These are phyloP conservation scores for Fusarium bulbicola DNA, from an alignment of 2,329 filamentous ascomycete species.

Conservation along the genomic window DNA sequence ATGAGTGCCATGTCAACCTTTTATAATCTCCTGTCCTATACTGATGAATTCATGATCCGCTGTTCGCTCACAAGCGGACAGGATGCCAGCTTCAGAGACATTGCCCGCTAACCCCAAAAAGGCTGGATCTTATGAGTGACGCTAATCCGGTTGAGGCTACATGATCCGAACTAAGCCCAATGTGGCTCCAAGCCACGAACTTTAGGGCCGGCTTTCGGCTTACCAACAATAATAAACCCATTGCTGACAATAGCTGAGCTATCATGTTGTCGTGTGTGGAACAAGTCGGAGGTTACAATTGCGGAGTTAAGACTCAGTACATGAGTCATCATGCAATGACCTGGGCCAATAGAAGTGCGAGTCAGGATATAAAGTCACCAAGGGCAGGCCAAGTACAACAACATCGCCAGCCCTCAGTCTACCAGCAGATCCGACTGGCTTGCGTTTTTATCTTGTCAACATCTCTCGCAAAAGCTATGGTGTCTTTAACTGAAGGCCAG, in stretches of 20 bases:
- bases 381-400: too few relatives aligned
- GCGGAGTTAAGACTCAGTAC: accelerated
- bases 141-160: neutral
- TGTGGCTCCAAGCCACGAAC: neutral
- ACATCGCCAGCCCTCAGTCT: too few relatives aligned
- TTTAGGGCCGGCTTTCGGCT: neutral
- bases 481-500: neutral
- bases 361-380: too few relatives aligned
- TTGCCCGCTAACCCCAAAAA: neutral
- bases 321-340: too few relatives aligned
- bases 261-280: too few relatives aligned
- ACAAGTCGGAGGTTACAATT: accelerated
- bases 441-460: accelerated
- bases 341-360: too few relatives aligned
- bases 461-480: neutral
- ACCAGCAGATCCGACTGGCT: accelerated
- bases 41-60: accelerated
- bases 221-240: accelerated
- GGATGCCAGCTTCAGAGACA: accelerated
- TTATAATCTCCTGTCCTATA: accelerated
- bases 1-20: accelerated
- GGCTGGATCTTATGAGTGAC: neutral
- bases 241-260: neutral
- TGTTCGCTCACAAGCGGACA: neutral
- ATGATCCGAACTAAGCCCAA: neutral